Conservation (phyloP, 805 yeast genomes). For the Yarrowia yakushimensis region DNA sequence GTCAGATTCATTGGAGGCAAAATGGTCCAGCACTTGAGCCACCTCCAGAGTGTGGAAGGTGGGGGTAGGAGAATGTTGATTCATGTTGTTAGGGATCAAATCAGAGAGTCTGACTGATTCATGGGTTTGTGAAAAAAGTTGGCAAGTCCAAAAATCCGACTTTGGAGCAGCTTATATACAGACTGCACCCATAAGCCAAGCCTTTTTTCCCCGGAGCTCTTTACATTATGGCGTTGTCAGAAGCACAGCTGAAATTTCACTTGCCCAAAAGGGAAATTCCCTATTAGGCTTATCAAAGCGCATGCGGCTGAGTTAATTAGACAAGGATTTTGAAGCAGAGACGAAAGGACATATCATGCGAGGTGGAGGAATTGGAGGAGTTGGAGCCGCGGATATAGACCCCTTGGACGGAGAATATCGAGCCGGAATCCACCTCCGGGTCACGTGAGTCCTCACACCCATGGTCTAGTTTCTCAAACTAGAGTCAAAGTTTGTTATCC, state of each 20-base stretch:
- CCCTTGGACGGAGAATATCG: no score
- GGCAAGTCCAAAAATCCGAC: no score
- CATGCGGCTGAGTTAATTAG: no score
- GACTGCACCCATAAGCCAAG: slow-evolving; percentile 1
- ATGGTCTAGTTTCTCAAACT: no score
- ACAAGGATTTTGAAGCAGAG: no score
- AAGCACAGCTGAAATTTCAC: neutral
- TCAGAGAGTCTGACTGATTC: neutral
- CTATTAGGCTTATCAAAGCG: slow-evolving; percentile 1
- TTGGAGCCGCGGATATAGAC: no score
- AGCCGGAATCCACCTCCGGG: no score
- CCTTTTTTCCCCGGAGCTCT: neutral
- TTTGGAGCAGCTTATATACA: no score
- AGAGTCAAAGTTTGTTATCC: no score
- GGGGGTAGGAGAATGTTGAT: neutral
- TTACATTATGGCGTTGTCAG: slow-evolving; percentile 7
- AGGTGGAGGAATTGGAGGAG: no score
- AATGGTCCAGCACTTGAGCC: neutral
- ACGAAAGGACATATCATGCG: no score
- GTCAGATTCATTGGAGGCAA: neutral
- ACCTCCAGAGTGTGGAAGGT: slow-evolving; percentile 7
- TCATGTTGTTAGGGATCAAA: neutral
- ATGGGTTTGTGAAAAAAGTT: neutral
- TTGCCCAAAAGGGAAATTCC: slow-evolving; percentile 2
- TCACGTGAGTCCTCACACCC: no score